phyloP scores from a whole-genome alignment of 1,284 basidiomycete genomes.

The Coriolopsis trogii region DNA sequence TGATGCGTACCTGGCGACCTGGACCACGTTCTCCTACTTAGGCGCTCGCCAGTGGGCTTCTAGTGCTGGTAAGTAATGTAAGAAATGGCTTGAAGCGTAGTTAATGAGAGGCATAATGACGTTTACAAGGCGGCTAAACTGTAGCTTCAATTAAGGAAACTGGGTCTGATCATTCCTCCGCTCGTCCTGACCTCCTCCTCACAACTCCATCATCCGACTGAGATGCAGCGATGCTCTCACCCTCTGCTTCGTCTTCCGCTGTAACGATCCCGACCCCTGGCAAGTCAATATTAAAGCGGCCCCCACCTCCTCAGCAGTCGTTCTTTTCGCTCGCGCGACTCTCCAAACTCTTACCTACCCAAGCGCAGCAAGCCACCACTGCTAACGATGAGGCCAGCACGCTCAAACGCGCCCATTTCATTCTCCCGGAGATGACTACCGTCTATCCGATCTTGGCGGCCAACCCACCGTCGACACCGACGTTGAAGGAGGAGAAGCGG shows the following conservation, averaged over 20 bases:
- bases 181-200: constrained; percentile 10
- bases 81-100: too few species aligned
- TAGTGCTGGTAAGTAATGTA: neutral
- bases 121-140: neutral
- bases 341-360: constrained; percentile 64
- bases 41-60: too few species aligned
- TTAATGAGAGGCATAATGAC: too few species aligned
- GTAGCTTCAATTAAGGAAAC: neutral
- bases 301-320: constrained; percentile 66
- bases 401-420: constrained; percentile 85
- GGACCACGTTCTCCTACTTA: too few species aligned
- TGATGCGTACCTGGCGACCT: too few species aligned
- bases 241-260: constrained; percentile 71
- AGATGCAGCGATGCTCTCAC: constrained; percentile 40
- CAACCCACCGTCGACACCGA: constrained; percentile 78
- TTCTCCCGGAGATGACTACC: constrained; percentile 78
- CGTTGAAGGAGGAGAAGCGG: constrained; percentile 74
- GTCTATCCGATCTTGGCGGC: constrained; percentile 85
- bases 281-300: constrained; percentile 79
- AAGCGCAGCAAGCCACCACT: constrained; percentile 31
- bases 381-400: constrained; percentile 49
- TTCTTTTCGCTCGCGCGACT: constrained; percentile 68
- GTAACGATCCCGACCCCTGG: constrained; percentile 76
- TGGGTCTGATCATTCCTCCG: constrained; percentile 10
- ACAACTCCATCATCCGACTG: constrained; percentile 8